These are phyloP conservation scores for Globisporangium mamillatum DNA, from an alignment of 352 stramenopile genomes.

Conservation along the genomic window DNA sequence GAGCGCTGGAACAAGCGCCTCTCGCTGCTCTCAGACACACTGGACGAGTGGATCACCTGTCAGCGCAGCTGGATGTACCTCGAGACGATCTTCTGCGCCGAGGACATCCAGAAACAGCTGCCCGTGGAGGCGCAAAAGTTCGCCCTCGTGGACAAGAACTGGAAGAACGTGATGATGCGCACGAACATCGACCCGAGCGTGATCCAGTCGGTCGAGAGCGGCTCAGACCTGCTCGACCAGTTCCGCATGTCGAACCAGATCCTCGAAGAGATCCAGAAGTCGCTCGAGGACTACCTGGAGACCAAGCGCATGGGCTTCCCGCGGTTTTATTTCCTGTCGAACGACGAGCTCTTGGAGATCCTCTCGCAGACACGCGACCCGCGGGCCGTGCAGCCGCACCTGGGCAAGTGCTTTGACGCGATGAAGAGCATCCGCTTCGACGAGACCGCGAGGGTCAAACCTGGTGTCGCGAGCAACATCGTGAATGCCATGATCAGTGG, in stretches of 20 bases:
- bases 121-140: conserved; percentile 87
- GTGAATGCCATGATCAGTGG: conserved; percentile 85
- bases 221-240: conserved; percentile 71
- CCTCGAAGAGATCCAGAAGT: conserved; percentile 91
- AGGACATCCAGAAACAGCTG: conserved; percentile 88
- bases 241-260: conserved; percentile 84
- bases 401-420: conserved; percentile 91
- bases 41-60: conserved; percentile 85
- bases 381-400: conserved; percentile 86
- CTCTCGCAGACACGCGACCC: conserved; percentile 89
- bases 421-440: conserved; percentile 92
- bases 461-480: conserved; percentile 35
- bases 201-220: conserved; percentile 72
- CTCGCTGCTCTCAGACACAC: conserved; percentile 73
- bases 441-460: conserved; percentile 27
- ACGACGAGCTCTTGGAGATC: conserved; percentile 91
- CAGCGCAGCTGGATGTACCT: conserved; percentile 90
- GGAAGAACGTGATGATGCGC: conserved; percentile 80
- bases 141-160: conserved; percentile 82
- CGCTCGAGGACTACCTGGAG: conserved; percentile 90
- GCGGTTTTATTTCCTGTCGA: conserved; percentile 92
- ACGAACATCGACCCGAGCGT: conserved; percentile 76
- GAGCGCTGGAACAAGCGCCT: conserved; percentile 89
- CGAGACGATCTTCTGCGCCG: conserved; percentile 86
- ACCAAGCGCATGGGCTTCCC: conserved; percentile 92